A percentile compares a stretch with the other conserved stretches of the same genome.
phyloP scores from a whole-genome alignment of 257 asterid genomes.

The Solanum habrochaites region DNA sequence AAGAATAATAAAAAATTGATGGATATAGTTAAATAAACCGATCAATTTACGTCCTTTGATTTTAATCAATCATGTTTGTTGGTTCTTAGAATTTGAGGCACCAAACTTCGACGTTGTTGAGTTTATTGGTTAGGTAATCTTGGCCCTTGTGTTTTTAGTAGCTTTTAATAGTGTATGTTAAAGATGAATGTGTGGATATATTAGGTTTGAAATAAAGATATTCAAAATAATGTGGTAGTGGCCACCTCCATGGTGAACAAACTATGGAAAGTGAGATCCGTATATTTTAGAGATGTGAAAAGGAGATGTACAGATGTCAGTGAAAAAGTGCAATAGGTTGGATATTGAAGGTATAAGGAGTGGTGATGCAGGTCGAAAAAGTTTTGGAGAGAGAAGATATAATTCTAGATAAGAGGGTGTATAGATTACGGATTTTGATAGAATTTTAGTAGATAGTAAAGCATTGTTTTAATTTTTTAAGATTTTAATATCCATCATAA shows the following conservation, averaged over 20 bases:
- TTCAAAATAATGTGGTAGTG: not conserved
- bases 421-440: too few species aligned
- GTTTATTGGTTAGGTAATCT: not conserved
- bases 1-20: too few species aligned
- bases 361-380: not conserved
- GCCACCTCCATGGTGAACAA: not conserved
- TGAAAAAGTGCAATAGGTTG: not conserved
- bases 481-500: not conserved
- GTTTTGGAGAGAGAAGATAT: not conserved
- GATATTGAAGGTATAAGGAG: not conserved
- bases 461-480: too few species aligned
- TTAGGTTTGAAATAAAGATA: not conserved
- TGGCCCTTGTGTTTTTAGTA: not conserved
- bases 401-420: too few species aligned
- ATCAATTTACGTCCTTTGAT: not conserved
- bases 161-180: not conserved
- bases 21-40: not conserved
- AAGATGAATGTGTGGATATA: not conserved
- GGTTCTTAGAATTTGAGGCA: not conserved
- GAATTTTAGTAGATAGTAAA: too few species aligned
- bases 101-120: not conserved
- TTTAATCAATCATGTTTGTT: not conserved
- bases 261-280: not conserved
- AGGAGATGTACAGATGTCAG: fast-evolving
- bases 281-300: not conserved